Conservation (phyloP, 768 basidiomycete species). For the Leccinellum albellum region DNA sequence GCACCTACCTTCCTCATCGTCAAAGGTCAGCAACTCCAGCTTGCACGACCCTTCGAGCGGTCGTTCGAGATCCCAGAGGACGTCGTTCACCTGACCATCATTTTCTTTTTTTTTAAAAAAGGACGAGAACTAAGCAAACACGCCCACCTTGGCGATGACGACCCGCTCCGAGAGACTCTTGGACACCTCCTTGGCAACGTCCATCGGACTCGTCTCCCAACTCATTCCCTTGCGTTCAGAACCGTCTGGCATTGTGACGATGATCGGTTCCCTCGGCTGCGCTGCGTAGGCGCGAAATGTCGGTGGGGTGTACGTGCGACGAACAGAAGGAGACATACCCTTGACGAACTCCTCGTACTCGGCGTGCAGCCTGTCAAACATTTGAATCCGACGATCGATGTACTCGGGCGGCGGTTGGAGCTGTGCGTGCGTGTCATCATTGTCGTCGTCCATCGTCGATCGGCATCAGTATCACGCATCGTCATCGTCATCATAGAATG, state of each 20-base stretch:
- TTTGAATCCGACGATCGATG: constrained; percentile 84
- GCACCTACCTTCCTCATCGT: constrained; percentile 69
- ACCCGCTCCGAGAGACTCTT: constrained; percentile 83
- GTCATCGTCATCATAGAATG: background rate
- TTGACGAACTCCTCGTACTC: constrained; percentile 81
- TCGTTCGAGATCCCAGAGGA: constrained; percentile 92
- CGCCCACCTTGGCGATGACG: constrained; percentile 85
- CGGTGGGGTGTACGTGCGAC: too few relatives aligned
- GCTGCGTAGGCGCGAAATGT: constrained; percentile 26
- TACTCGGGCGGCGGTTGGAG: constrained; percentile 80
- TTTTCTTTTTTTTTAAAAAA: too few relatives aligned
- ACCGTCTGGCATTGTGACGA: constrained; percentile 83
- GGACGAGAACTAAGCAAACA: background rate
- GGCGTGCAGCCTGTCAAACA: constrained; percentile 83
- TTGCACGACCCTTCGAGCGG: constrained; percentile 84
- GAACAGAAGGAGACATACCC: constrained; percentile 41
- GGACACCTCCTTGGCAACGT: constrained; percentile 82
- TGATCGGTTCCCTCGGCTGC: constrained; percentile 81
- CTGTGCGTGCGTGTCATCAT: constrained; percentile 36
- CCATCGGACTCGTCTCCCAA: constrained; percentile 95
- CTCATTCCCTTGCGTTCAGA: constrained; percentile 77
- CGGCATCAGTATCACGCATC: background rate
- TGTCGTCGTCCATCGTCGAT: background rate
- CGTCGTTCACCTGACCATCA: constrained; percentile 58
- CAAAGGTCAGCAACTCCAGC: constrained; percentile 88